Conservation (phyloP, 2,329 filamentous ascomycete genomes). For the Beauveria medogensis region DNA sequence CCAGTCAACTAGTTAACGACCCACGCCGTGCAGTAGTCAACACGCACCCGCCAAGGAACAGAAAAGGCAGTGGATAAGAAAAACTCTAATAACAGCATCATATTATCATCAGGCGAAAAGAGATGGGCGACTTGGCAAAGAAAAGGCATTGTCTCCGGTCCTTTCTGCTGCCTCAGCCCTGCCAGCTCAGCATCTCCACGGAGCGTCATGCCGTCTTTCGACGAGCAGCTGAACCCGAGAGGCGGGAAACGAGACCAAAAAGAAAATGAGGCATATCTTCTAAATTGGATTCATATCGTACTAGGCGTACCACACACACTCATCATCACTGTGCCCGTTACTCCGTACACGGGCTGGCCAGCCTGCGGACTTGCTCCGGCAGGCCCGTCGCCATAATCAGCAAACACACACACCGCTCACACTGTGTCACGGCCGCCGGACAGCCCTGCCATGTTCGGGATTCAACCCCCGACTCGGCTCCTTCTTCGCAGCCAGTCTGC, state of each 20-base stretch:
- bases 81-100: neutral
- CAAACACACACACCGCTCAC: neutral
- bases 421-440: neutral
- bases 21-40: neutral
- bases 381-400: neutral
- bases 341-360: neutral
- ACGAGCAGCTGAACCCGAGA: neutral
- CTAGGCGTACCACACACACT: neutral
- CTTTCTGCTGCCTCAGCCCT: neutral
- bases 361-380: neutral
- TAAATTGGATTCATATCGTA: neutral
- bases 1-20: neutral
- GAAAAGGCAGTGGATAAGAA: neutral
- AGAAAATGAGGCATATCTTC: neutral
- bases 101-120: no score
- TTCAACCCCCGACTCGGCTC: neutral
- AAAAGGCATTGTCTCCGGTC: neutral
- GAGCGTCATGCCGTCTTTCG: neutral
- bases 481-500: neutral
- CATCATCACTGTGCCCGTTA: neutral
- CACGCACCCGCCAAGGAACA: neutral
- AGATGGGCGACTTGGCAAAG: neutral
- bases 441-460: neutral
- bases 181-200: neutral
- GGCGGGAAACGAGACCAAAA: neutral